These are phyloP conservation scores for Sarocladiaceae sp. DNA, from an alignment of 2,329 filamentous ascomycete species.

Conservation along the genomic window DNA sequence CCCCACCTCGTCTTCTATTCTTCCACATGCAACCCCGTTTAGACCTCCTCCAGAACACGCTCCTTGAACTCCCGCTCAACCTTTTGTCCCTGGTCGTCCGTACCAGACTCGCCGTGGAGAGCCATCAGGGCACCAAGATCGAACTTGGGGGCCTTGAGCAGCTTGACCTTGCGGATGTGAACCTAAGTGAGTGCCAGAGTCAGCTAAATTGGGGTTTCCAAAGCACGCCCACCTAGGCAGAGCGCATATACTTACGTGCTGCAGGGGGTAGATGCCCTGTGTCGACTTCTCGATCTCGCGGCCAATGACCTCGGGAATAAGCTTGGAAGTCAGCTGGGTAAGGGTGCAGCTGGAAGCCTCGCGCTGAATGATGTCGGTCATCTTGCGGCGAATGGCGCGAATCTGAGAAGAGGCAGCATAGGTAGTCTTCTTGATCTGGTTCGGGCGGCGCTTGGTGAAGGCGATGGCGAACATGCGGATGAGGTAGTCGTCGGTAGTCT, in stretches of 20 bases:
- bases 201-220: constrained; percentile 15
- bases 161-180: constrained; percentile 99
- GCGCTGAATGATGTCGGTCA: constrained; percentile 97
- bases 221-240: constrained; percentile 7
- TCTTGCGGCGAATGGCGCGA: constrained; percentile 97
- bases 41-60: constrained; percentile 88
- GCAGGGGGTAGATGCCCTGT: constrained; percentile 98
- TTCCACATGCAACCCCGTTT: constrained; percentile 39
- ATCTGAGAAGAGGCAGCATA: constrained; percentile 97
- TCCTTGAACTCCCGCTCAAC: constrained; percentile 99
- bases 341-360: constrained; percentile 94
- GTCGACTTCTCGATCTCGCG: constrained; percentile 99
- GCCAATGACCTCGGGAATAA: constrained; percentile 98
- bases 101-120: constrained; percentile 94
- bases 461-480: constrained; percentile 97
- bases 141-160: constrained; percentile 98
- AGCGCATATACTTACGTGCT: constrained; percentile 85
- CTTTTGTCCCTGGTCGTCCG: constrained; percentile 97
- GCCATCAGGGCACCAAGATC: constrained; percentile 93
- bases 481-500: constrained; percentile 99
- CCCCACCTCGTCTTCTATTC: constrained; percentile 8
- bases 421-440: constrained; percentile 99
- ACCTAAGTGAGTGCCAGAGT: constrained; percentile 62
- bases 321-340: constrained; percentile 93
- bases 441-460: constrained; percentile 98